A percentile compares a stretch with the other conserved stretches of the same genome.
Conservation (phyloP, 805 yeast species). For the Maudiozyma saulgeensis region DNA sequence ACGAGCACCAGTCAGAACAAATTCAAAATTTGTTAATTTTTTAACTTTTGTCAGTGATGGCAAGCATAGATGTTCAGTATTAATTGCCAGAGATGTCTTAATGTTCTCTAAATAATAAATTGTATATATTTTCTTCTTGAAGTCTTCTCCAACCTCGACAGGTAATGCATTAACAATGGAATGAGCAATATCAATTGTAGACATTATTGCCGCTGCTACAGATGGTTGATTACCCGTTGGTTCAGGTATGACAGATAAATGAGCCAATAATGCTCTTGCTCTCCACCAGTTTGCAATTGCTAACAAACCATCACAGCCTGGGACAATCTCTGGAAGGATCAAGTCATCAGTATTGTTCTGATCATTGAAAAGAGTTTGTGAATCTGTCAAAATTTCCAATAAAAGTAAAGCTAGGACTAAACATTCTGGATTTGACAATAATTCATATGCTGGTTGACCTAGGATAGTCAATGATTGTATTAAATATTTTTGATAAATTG, state of each 20-base stretch:
- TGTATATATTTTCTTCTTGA: constrained; percentile 34
- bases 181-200: constrained; percentile 22
- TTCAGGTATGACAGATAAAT: constrained; percentile 55
- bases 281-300: constrained; percentile 70
- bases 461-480: constrained; percentile 39
- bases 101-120: constrained; percentile 58
- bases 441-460: constrained; percentile 66
- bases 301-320: constrained; percentile 25
- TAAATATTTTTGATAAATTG: constrained; percentile 9
- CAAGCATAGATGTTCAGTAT: constrained; percentile 51
- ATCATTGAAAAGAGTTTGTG: constrained; percentile 23
- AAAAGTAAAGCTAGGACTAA: constrained; percentile 36
- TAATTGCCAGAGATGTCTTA: constrained; percentile 50
- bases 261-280: constrained; percentile 55
- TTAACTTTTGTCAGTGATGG: constrained; percentile 49
- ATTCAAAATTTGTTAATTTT: constrained; percentile 47
- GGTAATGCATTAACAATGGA: constrained; percentile 20
- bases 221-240: constrained; percentile 39
- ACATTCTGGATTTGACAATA: constrained; percentile 42
- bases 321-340: constrained; percentile 13
- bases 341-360: constrained; percentile 10
- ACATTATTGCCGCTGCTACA: constrained; percentile 28
- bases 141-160: constrained; percentile 16
- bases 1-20: constrained; percentile 75
- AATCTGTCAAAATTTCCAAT: constrained; percentile 33